Evolutionary conservation across 306 rosid genomes (phyloP).

Genomic region (Vigna mungo): DNA sequence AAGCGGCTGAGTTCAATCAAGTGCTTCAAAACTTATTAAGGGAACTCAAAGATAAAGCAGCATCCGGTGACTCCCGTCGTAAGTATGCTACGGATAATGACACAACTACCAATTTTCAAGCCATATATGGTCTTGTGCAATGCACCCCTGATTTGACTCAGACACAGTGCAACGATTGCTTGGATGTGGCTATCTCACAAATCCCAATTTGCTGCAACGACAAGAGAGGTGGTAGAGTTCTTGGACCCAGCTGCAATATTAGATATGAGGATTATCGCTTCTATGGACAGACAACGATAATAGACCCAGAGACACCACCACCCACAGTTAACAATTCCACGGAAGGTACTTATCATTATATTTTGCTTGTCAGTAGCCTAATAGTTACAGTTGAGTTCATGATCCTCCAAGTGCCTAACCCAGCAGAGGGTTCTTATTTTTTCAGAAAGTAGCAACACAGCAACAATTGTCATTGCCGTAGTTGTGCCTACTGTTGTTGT

Average conservation of each 20-base stretch:
- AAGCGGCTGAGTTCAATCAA: neutral
- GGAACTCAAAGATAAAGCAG: neutral
- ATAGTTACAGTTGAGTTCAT: neutral
- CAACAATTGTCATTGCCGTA: neutral
- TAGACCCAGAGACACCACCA: neutral
- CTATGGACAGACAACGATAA: neutral
- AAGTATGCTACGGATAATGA: slow-evolving; percentile 34
- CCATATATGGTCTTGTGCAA: slow-evolving; percentile 45
- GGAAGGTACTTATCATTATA: neutral
- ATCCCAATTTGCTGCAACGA: neutral
- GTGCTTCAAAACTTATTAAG: neutral
- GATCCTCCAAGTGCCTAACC: neutral
- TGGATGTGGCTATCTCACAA: neutral
- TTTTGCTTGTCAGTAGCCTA: neutral
- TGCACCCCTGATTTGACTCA: slow-evolving; percentile 49
- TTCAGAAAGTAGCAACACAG: neutral
- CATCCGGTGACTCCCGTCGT: slow-evolving; percentile 1
- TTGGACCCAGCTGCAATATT: neutral
- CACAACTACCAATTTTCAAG: neutral
- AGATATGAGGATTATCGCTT: neutral
- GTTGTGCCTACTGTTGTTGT: neutral
- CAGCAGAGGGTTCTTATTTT: neutral
- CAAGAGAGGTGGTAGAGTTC: neutral
- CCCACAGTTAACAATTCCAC: neutral
- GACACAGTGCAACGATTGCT: slow-evolving; percentile 38